These are phyloP conservation scores for Massarina eburnea DNA, from an alignment of 2,329 filamentous ascomycete species.

Conservation along the genomic window DNA sequence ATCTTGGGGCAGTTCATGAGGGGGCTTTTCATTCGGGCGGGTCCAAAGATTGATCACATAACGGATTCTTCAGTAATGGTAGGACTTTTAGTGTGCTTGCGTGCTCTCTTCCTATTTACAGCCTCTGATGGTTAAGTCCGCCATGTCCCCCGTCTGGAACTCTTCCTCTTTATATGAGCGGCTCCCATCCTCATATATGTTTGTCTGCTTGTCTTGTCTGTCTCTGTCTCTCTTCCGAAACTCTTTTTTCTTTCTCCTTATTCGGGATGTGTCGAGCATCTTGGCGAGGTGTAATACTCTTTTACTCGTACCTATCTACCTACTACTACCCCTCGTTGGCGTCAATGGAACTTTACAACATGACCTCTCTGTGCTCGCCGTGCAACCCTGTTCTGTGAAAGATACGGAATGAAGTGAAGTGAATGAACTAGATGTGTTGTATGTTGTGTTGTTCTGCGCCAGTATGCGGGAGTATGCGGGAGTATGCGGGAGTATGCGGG, in stretches of 20 bases:
- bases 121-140: conserved; percentile 3
- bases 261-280: conserved; percentile 20
- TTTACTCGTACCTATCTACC: conserved; percentile 13
- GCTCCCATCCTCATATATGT: conserved; percentile 11
- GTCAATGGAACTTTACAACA: conserved; percentile 15
- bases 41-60: conserved; percentile 26
- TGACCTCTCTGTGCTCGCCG: background rate
- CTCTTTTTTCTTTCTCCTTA: conserved; percentile 9
- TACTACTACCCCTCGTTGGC: conserved; percentile 12
- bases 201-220: conserved; percentile 10
- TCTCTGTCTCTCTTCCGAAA: too few relatives aligned
- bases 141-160: background rate
- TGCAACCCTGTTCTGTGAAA: too few relatives aligned
- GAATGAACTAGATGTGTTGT: too few relatives aligned
- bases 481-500: too few relatives aligned
- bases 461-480: too few relatives aligned
- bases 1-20: conserved; percentile 44
- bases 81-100: conserved; percentile 16
- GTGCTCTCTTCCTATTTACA: background rate
- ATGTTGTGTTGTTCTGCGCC: too few relatives aligned
- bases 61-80: conserved; percentile 31
- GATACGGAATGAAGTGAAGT: too few relatives aligned
- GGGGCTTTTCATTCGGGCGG: conserved; percentile 37
- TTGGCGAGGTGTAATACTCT: conserved; percentile 26
- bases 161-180: conserved; percentile 9